A percentile compares a stretch with the other conserved stretches of the same genome.
phyloP scores from a whole-genome alignment of 2,329 filamentous ascomycete genomes.

The Tolypocladium amazonense region DNA sequence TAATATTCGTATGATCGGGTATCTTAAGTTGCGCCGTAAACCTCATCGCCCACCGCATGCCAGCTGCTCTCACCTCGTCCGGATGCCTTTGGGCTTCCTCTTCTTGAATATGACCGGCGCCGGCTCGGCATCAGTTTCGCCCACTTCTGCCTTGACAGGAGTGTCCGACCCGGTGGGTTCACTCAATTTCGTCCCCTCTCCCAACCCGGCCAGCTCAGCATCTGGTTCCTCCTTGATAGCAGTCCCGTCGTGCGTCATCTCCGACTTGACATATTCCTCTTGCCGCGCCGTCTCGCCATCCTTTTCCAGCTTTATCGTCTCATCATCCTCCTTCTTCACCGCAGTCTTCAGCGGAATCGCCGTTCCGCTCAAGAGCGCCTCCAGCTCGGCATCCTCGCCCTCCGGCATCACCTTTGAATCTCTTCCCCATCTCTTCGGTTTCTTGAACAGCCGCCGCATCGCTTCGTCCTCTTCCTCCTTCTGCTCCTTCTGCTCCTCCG shows the following conservation, averaged over 20 bases:
- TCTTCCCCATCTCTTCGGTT: conserved; percentile 42
- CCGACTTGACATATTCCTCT: conserved; percentile 13
- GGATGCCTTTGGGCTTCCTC: conserved; percentile 57
- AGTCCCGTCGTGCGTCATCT: conserved; percentile 12
- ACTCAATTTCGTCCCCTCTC: background rate
- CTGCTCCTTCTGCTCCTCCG: conserved; percentile 46
- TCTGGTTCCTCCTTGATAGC: conserved; percentile 28
- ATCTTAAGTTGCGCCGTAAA: background rate
- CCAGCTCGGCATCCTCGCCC: conserved; percentile 46
- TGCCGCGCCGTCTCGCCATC: conserved; percentile 12
- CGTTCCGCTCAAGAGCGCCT: conserved; percentile 42
- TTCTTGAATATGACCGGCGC: conserved; percentile 66
- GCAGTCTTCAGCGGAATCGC: conserved; percentile 11
- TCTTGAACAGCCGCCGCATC: conserved; percentile 49
- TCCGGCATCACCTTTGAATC: conserved; percentile 37
- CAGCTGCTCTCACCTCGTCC: conserved; percentile 37
- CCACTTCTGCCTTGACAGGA: conserved; percentile 25
- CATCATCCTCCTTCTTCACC: conserved; percentile 15
- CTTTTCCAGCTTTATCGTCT: background rate
- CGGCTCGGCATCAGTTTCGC: conserved; percentile 7
- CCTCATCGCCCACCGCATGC: background rate
- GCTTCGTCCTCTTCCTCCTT: conserved; percentile 47
- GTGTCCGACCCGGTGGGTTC: background rate
- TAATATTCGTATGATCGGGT: background rate
- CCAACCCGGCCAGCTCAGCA: conserved; percentile 7